A percentile compares a stretch with the other conserved stretches of the same genome.
These are phyloP conservation scores for Alternaria longipes DNA, from an alignment of 2,329 filamentous ascomycete species.

Conservation along the genomic window DNA sequence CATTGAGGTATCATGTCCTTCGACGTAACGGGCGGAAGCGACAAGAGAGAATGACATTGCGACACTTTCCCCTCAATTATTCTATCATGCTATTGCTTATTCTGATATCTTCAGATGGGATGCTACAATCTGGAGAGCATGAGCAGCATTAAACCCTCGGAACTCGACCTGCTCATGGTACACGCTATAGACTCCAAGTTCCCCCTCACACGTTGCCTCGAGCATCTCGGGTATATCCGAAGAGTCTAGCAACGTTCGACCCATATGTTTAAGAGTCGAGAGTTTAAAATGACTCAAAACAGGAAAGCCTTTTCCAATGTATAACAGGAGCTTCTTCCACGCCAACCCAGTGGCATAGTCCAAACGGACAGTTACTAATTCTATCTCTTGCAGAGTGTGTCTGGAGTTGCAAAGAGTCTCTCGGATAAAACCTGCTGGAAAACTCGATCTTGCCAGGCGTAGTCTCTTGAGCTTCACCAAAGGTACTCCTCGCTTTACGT, in stretches of 20 bases:
- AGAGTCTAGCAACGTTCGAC: not conserved
- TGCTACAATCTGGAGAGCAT: not conserved
- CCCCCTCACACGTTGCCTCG: not conserved
- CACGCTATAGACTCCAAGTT: not conserved
- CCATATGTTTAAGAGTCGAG: not conserved
- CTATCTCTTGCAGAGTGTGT: not conserved
- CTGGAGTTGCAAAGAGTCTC: not conserved
- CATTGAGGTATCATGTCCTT: constrained; percentile 9
- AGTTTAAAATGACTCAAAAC: not conserved
- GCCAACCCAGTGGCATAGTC: not conserved
- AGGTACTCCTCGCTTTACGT: not conserved
- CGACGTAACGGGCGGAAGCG: not conserved
- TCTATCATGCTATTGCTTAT: not conserved
- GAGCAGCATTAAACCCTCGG: not conserved
- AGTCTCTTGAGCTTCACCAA: not conserved
- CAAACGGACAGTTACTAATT: not conserved
- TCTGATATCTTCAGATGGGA: not conserved
- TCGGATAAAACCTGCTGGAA: not conserved
- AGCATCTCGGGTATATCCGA: not conserved
- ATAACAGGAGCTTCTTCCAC: not conserved
- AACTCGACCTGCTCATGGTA: not conserved
- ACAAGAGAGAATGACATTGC: not conserved
- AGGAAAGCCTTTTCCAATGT: not conserved
- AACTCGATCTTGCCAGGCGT: not conserved
- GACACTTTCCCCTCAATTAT: not conserved